phyloP scores from a whole-genome alignment of 345 rosid genomes.

The Clarkia xantiana region DNA sequence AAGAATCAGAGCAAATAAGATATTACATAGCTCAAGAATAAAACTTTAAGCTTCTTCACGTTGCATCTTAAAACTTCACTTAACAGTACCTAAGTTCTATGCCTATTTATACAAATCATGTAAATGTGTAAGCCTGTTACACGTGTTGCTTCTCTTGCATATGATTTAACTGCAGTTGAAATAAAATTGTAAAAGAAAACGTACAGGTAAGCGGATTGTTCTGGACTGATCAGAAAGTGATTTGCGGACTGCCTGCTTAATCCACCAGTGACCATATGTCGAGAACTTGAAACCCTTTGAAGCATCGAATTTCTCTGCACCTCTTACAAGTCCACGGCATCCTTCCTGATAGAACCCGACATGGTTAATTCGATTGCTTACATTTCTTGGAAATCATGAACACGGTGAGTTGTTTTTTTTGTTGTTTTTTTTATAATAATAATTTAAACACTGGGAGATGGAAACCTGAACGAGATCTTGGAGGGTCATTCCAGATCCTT shows the following conservation, averaged over 20 bases:
- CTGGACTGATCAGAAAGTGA: constrained; percentile 79
- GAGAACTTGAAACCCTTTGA: constrained; percentile 94
- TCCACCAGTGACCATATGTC: constrained; percentile 99
- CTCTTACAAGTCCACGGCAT: constrained; percentile 81
- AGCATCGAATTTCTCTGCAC: constrained; percentile 89
- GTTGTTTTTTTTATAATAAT: no score
- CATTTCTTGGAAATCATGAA: background rate
- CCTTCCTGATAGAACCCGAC: constrained; percentile 53
- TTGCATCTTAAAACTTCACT: no score
- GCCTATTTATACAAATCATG: no score
- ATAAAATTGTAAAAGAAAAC: constrained; percentile 5
- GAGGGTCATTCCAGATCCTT: constrained; percentile 78
- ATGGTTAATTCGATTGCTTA: constrained; percentile 6
- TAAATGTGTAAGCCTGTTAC: no score
- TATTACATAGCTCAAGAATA: no score
- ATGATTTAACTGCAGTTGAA: background rate
- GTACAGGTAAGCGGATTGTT: constrained; percentile 77
- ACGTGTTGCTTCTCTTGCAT: no score
- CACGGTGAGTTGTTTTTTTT: no score
- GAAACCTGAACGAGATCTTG: constrained; percentile 94
- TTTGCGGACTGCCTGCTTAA: constrained; percentile 78
- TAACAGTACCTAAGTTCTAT: no score
- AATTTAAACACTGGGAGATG: no score
- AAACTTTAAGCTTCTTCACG: no score
- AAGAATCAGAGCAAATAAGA: no score